Conservation (phyloP, 2,329 filamentous ascomycete genomes). For the Boeremia exigua region DNA sequence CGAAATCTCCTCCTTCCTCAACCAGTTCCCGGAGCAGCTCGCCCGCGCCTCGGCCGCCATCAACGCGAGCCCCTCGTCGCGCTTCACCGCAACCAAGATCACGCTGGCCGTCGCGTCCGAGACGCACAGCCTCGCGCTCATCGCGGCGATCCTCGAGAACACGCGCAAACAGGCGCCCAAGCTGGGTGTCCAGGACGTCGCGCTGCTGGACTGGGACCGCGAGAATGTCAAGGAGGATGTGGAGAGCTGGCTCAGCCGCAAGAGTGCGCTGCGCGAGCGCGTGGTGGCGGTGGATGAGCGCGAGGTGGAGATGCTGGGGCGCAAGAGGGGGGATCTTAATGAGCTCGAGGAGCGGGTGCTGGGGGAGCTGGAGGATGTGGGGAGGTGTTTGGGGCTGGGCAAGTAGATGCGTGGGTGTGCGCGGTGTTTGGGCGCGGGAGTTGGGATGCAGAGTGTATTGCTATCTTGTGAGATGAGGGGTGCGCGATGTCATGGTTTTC, state of each 20-base stretch:
- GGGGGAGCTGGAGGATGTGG: conserved; percentile 41
- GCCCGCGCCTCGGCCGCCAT: conserved; percentile 74
- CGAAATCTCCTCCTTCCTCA: conserved; percentile 86
- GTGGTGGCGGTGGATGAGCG: conserved; percentile 75
- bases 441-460: neutral
- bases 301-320: conserved; percentile 67
- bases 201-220: conserved; percentile 76
- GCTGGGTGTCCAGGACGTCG: conserved; percentile 68
- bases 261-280: conserved; percentile 71
- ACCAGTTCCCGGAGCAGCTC: conserved; percentile 84
- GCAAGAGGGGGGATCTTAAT: conserved; percentile 54
- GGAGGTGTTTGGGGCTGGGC: conserved; percentile 46
- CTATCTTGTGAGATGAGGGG: no score
- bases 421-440: conserved; percentile 3
- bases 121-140: conserved; percentile 77
- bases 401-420: neutral
- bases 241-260: conserved; percentile 78
- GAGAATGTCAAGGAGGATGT: conserved; percentile 77
- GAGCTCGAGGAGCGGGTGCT: conserved; percentile 78
- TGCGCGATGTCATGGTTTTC: no score
- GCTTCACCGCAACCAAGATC: conserved; percentile 58
- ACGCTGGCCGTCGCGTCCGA: conserved; percentile 78
- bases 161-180: conserved; percentile 59
- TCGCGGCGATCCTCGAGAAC: conserved; percentile 73
- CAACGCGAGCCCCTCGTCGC: conserved; percentile 55